A percentile compares a stretch with the other conserved stretches of the same genome.
Evolutionary conservation across 1,139 yeast genomes (phyloP).

Genomic region (Yamadazyma blattariae): DNA sequence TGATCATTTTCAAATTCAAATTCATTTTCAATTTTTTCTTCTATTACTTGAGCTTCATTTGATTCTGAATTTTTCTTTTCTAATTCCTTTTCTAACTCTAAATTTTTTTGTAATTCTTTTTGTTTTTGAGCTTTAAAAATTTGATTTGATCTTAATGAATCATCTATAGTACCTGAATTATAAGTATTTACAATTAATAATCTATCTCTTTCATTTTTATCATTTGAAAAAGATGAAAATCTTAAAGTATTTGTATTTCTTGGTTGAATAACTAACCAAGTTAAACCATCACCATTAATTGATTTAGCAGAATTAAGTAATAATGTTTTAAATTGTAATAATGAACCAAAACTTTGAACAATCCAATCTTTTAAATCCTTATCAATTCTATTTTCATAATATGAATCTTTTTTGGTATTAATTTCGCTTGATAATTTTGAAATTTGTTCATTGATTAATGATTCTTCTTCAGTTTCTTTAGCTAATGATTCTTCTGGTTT

Average conservation of each 20-base stretch:
- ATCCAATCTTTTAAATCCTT: slow-evolving; percentile 43
- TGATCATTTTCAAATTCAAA: background rate
- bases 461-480: slow-evolving; percentile 13
- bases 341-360: slow-evolving; percentile 60
- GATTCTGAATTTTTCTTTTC: slow-evolving; percentile 15
- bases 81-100: slow-evolving; percentile 15
- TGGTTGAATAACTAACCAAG: slow-evolving; percentile 71
- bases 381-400: slow-evolving; percentile 35
- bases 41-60: slow-evolving; percentile 10
- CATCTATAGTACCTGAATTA: slow-evolving; percentile 67
- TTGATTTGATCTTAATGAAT: slow-evolving; percentile 52
- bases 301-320: slow-evolving; percentile 59
- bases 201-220: slow-evolving; percentile 33
- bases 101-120: slow-evolving; percentile 29
- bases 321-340: slow-evolving; percentile 63
- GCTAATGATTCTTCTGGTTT: slow-evolving; percentile 5
- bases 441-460: too few species aligned
- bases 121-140: slow-evolving; percentile 35
- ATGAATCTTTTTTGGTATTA: background rate
- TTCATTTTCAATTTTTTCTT: slow-evolving; percentile 16
- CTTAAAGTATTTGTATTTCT: slow-evolving; percentile 12
- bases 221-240: slow-evolving; percentile 11
- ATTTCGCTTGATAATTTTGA: too few species aligned
- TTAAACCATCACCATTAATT: slow-evolving; percentile 71
- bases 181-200: slow-evolving; percentile 73